phyloP scores from a whole-genome alignment of 345 rosid genomes.

The Eucalyptus erythrocorys region DNA sequence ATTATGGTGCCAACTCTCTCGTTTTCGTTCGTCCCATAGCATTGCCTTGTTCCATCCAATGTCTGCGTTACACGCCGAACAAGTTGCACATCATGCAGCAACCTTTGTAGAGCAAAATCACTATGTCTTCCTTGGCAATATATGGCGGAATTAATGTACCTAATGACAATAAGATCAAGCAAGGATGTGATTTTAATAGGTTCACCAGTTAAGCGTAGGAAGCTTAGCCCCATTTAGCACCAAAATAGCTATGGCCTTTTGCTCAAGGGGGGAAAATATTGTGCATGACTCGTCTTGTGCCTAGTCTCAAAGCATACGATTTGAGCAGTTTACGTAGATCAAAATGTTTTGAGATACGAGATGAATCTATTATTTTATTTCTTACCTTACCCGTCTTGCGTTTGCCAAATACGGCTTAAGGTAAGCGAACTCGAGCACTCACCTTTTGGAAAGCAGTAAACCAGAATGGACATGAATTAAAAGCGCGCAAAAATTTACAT shows the following conservation, averaged over 20 bases:
- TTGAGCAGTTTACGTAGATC: rapidly evolving
- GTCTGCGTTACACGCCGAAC: background rate
- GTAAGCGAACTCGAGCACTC: background rate
- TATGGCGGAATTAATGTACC: background rate
- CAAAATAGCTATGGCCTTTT: background rate
- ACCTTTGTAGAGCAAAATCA: background rate
- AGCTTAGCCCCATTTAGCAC: background rate
- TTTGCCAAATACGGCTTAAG: background rate
- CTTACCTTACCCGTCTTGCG: background rate
- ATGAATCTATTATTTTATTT: too few species aligned
- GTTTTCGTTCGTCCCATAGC: background rate
- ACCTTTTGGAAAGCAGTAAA: background rate
- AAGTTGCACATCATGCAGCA: background rate
- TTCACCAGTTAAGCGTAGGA: background rate
- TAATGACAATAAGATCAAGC: background rate
- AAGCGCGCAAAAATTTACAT: background rate
- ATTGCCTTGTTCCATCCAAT: background rate
- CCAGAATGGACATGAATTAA: background rate
- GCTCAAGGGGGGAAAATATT: background rate
- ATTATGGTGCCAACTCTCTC: background rate
- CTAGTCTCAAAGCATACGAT: background rate
- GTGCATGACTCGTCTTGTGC: background rate
- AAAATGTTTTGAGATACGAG: too few species aligned
- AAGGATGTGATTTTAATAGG: background rate
- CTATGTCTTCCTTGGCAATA: background rate